Base-by-base conservation (phyloP, 1,139 yeast species). In the Yamadazyma taylorii region DNA sequence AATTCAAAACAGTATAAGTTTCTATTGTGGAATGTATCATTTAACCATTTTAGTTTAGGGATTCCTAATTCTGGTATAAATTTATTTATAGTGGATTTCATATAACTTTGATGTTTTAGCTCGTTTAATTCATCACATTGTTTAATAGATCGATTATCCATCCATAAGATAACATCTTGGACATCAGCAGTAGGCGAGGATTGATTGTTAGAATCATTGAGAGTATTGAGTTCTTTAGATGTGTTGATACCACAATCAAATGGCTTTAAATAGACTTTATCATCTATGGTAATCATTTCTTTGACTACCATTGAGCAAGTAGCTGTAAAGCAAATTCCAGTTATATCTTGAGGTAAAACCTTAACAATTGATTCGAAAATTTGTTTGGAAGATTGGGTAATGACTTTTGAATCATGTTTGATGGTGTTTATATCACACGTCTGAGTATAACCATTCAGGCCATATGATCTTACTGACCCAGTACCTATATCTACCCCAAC, bases 401-500 rank as follows among this genome's bases (percentile, higher is more conserved):
- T 47, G 34, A 41, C 46, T 11, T 38, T 40, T 7, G 42, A 46
- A 13, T 40, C 37, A 24, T 42, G 40, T 12, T 43, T 42, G 3
- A 33, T 32, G 5, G 45, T 44, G 5, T 36, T 30, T 6, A 48
- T 44, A 11, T 35, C 39, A 11, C 33, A 55, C 48, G 39, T 47
- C 42, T 26, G 53, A 38, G 35, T 41, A 19, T 37, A 32, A 1
- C 33, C 35, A 2, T 36, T 34, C 16, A 21, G 32, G 11, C 38
- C 27, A 29, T 41, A 50, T 3, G 50, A 45, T 22, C 83, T 53
- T 2, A 76, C 73, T 0, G 78, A 66, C 2, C 73, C 67, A 1
- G 83, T 72, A 1, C 84, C 84, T 2, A 78, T 58, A 52, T 79
- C 84, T 4, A 78, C 63, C 0, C 84, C 84, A 15, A 73, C 42